Conservation (phyloP, 345 rosid species). For the Eucalyptus guilfoylei region DNA sequence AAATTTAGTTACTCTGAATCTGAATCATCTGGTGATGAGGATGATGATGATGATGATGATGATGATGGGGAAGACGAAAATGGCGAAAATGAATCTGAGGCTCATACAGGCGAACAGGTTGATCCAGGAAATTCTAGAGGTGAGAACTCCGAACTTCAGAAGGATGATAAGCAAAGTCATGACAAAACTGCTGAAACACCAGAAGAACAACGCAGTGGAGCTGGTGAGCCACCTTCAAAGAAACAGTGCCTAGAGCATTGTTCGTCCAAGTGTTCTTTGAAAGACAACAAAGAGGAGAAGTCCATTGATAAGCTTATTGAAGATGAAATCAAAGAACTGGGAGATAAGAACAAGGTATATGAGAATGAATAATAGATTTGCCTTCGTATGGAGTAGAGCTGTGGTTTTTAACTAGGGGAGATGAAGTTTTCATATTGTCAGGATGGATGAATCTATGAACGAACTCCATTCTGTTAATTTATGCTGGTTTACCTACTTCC, state of each 20-base stretch:
- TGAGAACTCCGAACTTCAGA: slow-evolving; percentile 10
- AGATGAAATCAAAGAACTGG: slow-evolving; percentile 84
- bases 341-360: slow-evolving; percentile 83
- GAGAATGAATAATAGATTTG: not conserved
- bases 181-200: slow-evolving; percentile 11
- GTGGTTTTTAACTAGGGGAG: not conserved
- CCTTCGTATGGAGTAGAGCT: not conserved
- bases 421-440: not conserved
- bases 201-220: slow-evolving; percentile 16
- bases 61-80: slow-evolving; percentile 9
- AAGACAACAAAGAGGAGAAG: slow-evolving; percentile 32
- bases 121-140: slow-evolving; percentile 9
- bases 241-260: slow-evolving; percentile 43
- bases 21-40: slow-evolving; percentile 33
- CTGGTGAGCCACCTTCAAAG: slow-evolving; percentile 52
- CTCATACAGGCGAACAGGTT: slow-evolving; percentile 1
- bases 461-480: not conserved
- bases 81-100: slow-evolving; percentile 13
- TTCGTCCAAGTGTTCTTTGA: slow-evolving; percentile 10
- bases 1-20: slow-evolving; percentile 46
- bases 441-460: not conserved
- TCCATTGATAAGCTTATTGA: slow-evolving; percentile 90
- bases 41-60: slow-evolving; percentile 18
- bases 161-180: slow-evolving; percentile 3
- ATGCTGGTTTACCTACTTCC: not conserved